Evolutionary conservation across 192 early-diverging fungal species (phyloP).

Genomic region (Backusella sp.): DNA sequence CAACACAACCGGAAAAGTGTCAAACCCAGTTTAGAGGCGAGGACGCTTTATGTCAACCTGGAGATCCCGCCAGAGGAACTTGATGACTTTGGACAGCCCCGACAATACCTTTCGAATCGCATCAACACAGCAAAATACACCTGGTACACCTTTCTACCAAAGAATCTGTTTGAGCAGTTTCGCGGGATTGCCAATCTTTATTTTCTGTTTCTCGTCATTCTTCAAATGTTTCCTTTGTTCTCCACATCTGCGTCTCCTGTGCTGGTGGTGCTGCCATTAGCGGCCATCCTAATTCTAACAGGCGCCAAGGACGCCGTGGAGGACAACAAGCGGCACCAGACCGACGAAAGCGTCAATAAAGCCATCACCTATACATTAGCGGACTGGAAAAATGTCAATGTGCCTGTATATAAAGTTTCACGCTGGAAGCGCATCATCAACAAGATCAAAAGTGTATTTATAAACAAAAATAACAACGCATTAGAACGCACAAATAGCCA

Average conservation of each 20-base stretch:
- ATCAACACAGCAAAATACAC: slow-evolving; percentile 91
- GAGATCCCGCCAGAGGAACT: slow-evolving; percentile 29
- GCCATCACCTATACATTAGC: slow-evolving; percentile 51
- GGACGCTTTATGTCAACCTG: slow-evolving; percentile 41
- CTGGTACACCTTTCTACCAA: slow-evolving; percentile 85
- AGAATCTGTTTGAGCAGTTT: slow-evolving; percentile 96
- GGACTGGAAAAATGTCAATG: slow-evolving; percentile 66
- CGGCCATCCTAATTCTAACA: slow-evolving; percentile 75
- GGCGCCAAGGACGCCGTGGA: slow-evolving; percentile 89
- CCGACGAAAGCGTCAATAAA: slow-evolving; percentile 85
- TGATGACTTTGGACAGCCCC: slow-evolving; percentile 46
- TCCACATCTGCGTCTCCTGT: slow-evolving; percentile 64
- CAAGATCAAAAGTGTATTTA: not conserved
- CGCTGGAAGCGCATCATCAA: slow-evolving; percentile 13
- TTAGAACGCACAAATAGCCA: not conserved
- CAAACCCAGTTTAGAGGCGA: slow-evolving; percentile 17
- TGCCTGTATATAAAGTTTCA: slow-evolving; percentile 31
- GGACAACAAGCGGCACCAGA: slow-evolving; percentile 84
- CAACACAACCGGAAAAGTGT: not conserved
- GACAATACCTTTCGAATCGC: slow-evolving; percentile 56
- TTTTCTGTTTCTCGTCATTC: slow-evolving; percentile 84
- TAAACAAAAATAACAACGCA: not conserved
- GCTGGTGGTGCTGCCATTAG: slow-evolving; percentile 78
- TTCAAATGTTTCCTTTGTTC: slow-evolving; percentile 65
- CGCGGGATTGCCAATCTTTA: slow-evolving; percentile 94